These are phyloP conservation scores for Cladosporium sp. DNA, from an alignment of 2,329 filamentous ascomycete species.

Conservation along the genomic window DNA sequence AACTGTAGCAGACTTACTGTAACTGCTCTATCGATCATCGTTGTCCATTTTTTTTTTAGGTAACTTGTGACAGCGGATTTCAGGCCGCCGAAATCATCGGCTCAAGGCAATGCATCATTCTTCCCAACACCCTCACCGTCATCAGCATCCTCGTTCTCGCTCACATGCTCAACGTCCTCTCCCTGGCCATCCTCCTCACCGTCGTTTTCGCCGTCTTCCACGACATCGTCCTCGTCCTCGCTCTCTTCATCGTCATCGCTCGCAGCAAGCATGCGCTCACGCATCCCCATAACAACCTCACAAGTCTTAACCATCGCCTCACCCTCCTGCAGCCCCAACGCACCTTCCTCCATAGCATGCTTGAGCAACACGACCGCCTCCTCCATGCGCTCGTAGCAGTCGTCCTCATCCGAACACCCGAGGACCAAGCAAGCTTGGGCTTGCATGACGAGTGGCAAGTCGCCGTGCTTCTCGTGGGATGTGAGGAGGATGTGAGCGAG, in stretches of 20 bases:
- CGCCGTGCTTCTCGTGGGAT: not conserved
- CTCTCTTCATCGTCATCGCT: not conserved
- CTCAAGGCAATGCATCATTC: conserved; percentile 3
- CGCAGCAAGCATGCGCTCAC: not conserved
- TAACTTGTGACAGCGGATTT: not conserved
- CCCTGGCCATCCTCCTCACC: conserved; percentile 9
- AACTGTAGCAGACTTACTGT: not conserved
- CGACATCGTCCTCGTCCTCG: conserved; percentile 5
- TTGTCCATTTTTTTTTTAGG: not conserved
- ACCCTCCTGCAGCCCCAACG: not conserved
- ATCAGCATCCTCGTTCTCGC: not conserved
- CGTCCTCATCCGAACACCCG: conserved; percentile 2
- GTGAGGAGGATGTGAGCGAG: conserved; percentile 6
- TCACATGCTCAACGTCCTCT: not conserved
- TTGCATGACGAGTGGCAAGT: conserved; percentile 6
- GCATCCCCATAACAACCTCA: conserved; percentile 20
- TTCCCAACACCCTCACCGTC: not conserved
- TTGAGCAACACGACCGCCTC: not conserved
- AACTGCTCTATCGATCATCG: not conserved
- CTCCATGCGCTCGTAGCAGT: conserved; percentile 9
- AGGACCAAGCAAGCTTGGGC: conserved; percentile 5
- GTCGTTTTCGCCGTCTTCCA: conserved; percentile 13
- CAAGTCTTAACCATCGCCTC: conserved; percentile 16
- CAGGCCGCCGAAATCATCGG: not conserved
- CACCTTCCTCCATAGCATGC: not conserved